These are phyloP conservation scores for Gleditsia sinensis DNA, from an alignment of 306 rosid genomes.

Conservation along the genomic window DNA sequence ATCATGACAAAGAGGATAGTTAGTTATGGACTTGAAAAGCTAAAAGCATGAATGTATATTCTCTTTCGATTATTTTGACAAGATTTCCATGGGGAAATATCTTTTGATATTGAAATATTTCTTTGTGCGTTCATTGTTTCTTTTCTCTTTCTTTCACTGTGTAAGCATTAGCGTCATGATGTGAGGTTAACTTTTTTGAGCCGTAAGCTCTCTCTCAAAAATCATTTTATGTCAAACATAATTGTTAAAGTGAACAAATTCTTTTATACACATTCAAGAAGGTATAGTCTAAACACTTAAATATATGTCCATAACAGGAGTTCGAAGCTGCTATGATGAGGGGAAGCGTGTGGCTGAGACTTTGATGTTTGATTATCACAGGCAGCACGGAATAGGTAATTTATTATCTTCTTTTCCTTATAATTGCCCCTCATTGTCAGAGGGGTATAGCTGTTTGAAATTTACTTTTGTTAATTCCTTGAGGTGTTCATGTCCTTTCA, in stretches of 20 bases:
- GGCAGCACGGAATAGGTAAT: constrained; percentile 93
- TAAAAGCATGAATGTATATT: not conserved
- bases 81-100: not conserved
- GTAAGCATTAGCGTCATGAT: not conserved
- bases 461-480: constrained; percentile 2
- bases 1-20: constrained; percentile 4
- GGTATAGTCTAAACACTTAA: constrained; percentile 19
- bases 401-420: constrained; percentile 7
- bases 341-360: constrained; percentile 99
- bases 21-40: not conserved
- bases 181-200: not conserved
- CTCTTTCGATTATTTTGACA: not conserved
- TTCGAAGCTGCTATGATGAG: constrained; percentile 98
- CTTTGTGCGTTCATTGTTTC: not conserved
- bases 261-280: not conserved
- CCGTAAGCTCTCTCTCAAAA: not conserved
- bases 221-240: not conserved
- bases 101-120: not conserved
- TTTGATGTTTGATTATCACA: constrained; percentile 96
- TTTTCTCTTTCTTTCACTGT: not conserved
- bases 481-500: constrained; percentile 14
- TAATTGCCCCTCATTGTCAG: constrained; percentile 18
- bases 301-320: constrained; percentile 56
- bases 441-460: constrained; percentile 7
- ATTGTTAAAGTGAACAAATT: not conserved